Conservation (phyloP, 768 basidiomycete species). For the Coprinopsis cinerea region DNA sequence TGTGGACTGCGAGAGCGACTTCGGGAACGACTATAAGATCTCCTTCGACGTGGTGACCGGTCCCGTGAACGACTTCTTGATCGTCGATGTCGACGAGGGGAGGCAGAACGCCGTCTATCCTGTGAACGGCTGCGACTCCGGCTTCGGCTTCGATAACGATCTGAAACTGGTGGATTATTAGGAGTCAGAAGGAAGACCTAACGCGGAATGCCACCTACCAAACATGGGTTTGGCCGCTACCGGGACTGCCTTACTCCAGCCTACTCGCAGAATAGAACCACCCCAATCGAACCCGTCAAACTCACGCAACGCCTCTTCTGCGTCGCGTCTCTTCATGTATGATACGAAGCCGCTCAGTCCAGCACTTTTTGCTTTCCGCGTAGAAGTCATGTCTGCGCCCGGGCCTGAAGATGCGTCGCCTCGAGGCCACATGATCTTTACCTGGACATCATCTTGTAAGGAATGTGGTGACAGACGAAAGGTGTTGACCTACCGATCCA, state of each 20-base stretch:
- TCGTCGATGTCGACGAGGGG: slow-evolving; percentile 21
- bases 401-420: slow-evolving; percentile 63
- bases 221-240: slow-evolving; percentile 75
- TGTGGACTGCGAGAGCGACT: slow-evolving; percentile 49
- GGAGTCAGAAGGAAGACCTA: not conserved
- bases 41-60: slow-evolving; percentile 33
- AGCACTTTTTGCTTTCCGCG: slow-evolving; percentile 62
- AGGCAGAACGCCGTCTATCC: slow-evolving; percentile 18
- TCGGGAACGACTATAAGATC: slow-evolving; percentile 30
- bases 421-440: slow-evolving; percentile 99
- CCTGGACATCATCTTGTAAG: slow-evolving; percentile 35
- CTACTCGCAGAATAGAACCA: slow-evolving; percentile 78
- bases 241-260: slow-evolving; percentile 97
- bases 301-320: slow-evolving; percentile 82
- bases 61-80: slow-evolving; percentile 23
- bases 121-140: slow-evolving; percentile 42
- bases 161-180: not conserved
- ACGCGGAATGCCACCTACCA: slow-evolving; percentile 37
- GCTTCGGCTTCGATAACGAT: slow-evolving; percentile 30
- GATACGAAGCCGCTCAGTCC: slow-evolving; percentile 95
- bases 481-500: slow-evolving; percentile 62
- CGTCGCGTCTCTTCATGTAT: slow-evolving; percentile 90
- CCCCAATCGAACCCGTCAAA: slow-evolving; percentile 96
- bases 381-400: slow-evolving; percentile 69
- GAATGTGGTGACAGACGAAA: not conserved